phyloP scores from a whole-genome alignment of 768 basidiomycete species.

The Macrocybe gigantea region DNA sequence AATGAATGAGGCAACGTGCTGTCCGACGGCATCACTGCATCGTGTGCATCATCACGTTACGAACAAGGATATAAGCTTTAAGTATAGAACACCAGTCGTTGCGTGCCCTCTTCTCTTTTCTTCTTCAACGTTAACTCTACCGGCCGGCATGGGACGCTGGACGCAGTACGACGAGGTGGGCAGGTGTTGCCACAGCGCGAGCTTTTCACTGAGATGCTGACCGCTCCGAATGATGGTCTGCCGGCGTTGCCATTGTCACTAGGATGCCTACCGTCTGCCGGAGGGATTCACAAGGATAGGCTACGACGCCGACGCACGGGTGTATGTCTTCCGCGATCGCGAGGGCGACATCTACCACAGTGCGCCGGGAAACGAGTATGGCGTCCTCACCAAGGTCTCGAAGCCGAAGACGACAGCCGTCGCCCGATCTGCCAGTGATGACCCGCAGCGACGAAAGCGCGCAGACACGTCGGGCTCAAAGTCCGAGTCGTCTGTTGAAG shows the following conservation, averaged over 20 bases:
- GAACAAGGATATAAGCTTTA: no score
- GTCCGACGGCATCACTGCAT: no score
- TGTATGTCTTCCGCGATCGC: constrained; percentile 43
- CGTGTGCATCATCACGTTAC: no score
- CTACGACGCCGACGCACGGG: constrained; percentile 48
- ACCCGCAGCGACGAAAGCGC: no score
- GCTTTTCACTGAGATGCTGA: background rate
- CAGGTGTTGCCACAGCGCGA: background rate
- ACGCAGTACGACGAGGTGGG: constrained; percentile 29
- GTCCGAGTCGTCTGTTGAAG: no score
- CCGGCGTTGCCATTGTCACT: background rate
- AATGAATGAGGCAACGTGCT: no score
- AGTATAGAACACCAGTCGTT: no score
- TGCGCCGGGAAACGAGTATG: constrained; percentile 39
- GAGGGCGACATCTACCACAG: constrained; percentile 39
- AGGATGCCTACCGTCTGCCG: constrained; percentile 36
- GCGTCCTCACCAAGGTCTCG: constrained; percentile 31
- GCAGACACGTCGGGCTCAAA: no score
- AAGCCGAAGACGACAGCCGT: constrained; percentile 12
- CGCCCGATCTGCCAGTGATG: constrained; percentile 3
- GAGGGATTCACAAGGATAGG: constrained; percentile 43
- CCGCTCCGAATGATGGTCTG: background rate
- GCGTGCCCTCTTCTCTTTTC: no score
- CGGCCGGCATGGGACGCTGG: constrained; percentile 22
- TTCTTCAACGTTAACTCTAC: background rate